Percentiles rank a stretch among this genome's conserved stretches.
Evolutionary conservation across 2,329 filamentous ascomycete genomes (phyloP).

Genomic region (Gnomoniopsis sp.): DNA sequence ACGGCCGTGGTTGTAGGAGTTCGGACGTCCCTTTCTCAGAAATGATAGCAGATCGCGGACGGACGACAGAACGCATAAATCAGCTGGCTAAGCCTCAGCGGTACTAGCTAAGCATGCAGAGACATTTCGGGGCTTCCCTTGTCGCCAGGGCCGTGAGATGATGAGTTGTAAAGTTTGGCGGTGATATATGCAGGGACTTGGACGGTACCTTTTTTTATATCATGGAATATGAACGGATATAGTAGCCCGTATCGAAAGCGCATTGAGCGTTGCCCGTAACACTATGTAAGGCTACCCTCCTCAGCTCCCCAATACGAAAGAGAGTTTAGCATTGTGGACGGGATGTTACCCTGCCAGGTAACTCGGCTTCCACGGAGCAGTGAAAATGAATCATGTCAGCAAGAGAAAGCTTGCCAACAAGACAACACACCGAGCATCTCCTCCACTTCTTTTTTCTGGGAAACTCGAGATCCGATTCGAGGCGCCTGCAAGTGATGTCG

Average conservation of each 20-base stretch:
- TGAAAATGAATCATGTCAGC: not conserved
- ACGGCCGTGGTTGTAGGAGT: not conserved
- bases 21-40: not conserved
- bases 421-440: not conserved
- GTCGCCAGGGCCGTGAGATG: not conserved
- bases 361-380: not conserved
- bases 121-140: conserved; percentile 4
- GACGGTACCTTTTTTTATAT: not conserved
- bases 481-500: too few relatives aligned
- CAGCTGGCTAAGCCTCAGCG: conserved; percentile 1
- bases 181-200: not conserved
- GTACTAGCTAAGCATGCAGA: not conserved
- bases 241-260: too few relatives aligned
- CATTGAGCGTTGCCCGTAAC: too few relatives aligned
- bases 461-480: not conserved
- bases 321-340: not conserved
- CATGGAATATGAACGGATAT: too few relatives aligned
- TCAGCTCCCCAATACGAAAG: not conserved
- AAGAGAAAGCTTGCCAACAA: not conserved
- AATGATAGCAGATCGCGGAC: not conserved
- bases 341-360: not conserved
- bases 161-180: not conserved
- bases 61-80: conserved; percentile 5
- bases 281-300: conserved; percentile 1
- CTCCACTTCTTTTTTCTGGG: too few relatives aligned